These are phyloP conservation scores for Fusarium buharicum DNA, from an alignment of 2,329 filamentous ascomycete genomes.

Conservation along the genomic window DNA sequence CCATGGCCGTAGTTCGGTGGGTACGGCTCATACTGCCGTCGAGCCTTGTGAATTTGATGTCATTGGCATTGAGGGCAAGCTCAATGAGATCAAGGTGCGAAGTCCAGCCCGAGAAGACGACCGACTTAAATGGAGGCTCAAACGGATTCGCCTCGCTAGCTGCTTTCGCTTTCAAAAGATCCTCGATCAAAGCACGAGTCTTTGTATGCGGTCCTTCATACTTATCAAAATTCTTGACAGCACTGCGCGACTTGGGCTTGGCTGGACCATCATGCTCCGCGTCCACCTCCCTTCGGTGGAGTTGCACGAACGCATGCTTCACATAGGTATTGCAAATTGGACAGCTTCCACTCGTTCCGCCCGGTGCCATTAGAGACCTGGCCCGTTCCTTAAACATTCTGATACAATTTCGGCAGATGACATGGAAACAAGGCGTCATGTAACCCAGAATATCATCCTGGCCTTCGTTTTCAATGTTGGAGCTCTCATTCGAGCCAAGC, in stretches of 20 bases:
- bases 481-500: constrained; percentile 65
- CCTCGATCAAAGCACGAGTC: constrained; percentile 81
- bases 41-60: constrained; percentile 80
- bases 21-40: constrained; percentile 88
- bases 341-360: constrained; percentile 65
- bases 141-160: constrained; percentile 70
- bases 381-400: constrained; percentile 66
- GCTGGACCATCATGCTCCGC: constrained; percentile 65
- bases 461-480: constrained; percentile 67
- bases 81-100: constrained; percentile 93
- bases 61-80: constrained; percentile 74
- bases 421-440: constrained; percentile 88
- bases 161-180: constrained; percentile 72
- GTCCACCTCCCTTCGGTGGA: constrained; percentile 71
- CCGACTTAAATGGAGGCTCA: constrained; percentile 85
- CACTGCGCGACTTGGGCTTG: constrained; percentile 48
- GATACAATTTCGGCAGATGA: constrained; percentile 82
- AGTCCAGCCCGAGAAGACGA: constrained; percentile 97
- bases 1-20: constrained; percentile 79
- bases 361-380: constrained; percentile 50
- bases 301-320: constrained; percentile 71
- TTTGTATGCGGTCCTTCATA: constrained; percentile 94
- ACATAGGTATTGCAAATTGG: constrained; percentile 74
- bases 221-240: constrained; percentile 68
- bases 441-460: constrained; percentile 76